A percentile compares a stretch with the other conserved stretches of the same genome.
Evolutionary conservation across 2,329 filamentous ascomycete genomes (phyloP).

Genomic region (Colletotrichum costaricense): DNA sequence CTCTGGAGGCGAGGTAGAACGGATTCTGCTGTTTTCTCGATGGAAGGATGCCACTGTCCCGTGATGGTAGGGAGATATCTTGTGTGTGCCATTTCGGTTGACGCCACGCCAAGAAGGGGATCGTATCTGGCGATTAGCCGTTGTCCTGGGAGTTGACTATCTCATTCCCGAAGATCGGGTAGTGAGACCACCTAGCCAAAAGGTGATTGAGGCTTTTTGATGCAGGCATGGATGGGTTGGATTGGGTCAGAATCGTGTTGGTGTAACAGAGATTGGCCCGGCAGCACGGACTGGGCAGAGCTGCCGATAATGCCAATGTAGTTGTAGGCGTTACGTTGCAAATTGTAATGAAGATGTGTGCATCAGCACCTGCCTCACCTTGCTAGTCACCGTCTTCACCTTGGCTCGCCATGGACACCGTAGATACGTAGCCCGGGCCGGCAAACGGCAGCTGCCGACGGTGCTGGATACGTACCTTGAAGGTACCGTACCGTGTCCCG

Average conservation of each 20-base stretch:
- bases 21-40: constrained; percentile 11
- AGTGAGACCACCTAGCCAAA: constrained; percentile 8
- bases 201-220: not conserved
- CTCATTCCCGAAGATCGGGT: constrained; percentile 4
- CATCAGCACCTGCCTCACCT: not conserved
- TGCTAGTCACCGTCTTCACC: not conserved
- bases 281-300: not conserved
- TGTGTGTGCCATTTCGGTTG: constrained; percentile 4
- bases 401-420: not conserved
- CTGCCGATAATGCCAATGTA: not conserved
- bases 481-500: not conserved
- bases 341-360: no score
- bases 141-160: not conserved
- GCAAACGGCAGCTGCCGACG: not conserved
- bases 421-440: not conserved
- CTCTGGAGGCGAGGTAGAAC: not conserved
- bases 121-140: constrained; percentile 14
- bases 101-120: constrained; percentile 12
- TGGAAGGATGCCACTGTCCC: constrained; percentile 16
- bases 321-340: not conserved
- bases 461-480: not conserved
- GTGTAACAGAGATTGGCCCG: not conserved
- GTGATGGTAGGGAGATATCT: constrained; percentile 25
- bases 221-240: not conserved
- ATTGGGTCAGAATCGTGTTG: not conserved